Percentiles rank a stretch among this genome's conserved stretches.
Conservation (phyloP, 768 basidiomycete species). For the Lactarius quietus region DNA sequence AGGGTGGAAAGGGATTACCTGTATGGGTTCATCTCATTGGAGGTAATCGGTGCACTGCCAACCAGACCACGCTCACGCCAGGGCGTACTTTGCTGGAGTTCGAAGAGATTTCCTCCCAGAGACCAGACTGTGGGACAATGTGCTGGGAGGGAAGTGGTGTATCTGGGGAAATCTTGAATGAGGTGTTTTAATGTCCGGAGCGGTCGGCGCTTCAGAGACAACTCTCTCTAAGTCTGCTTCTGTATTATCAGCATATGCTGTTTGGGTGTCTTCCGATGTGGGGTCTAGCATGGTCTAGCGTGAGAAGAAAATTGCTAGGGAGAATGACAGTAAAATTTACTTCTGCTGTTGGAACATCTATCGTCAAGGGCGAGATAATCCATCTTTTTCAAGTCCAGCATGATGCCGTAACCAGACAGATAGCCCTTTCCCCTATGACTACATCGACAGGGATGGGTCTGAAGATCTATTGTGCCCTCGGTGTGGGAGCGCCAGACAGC, state of each 20-base stretch:
- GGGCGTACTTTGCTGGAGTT: constrained; percentile 54
- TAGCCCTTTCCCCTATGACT: constrained; percentile 36
- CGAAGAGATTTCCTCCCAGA: constrained; percentile 52
- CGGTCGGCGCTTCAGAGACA: constrained; percentile 53
- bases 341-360: constrained; percentile 41
- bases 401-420: constrained; percentile 88
- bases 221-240: constrained; percentile 20
- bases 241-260: constrained; percentile 18
- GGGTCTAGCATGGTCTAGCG: neutral
- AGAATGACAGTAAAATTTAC: constrained; percentile 15
- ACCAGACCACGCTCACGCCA: constrained; percentile 63
- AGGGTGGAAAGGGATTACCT: constrained; percentile 40
- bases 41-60: constrained; percentile 63
- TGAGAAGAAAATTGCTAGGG: neutral
- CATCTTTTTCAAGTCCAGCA: constrained; percentile 92
- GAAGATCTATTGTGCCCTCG: constrained; percentile 68
- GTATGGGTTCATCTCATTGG: constrained; percentile 68
- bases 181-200: constrained; percentile 61
- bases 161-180: constrained; percentile 87
- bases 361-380: constrained; percentile 96
- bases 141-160: constrained; percentile 71
- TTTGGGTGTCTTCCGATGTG: constrained; percentile 10
- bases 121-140: constrained; percentile 47
- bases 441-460: constrained; percentile 57
- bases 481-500: constrained; percentile 43